These are phyloP conservation scores for Beauveria brongniartii DNA, from an alignment of 2,329 filamentous ascomycete species.

Conservation along the genomic window DNA sequence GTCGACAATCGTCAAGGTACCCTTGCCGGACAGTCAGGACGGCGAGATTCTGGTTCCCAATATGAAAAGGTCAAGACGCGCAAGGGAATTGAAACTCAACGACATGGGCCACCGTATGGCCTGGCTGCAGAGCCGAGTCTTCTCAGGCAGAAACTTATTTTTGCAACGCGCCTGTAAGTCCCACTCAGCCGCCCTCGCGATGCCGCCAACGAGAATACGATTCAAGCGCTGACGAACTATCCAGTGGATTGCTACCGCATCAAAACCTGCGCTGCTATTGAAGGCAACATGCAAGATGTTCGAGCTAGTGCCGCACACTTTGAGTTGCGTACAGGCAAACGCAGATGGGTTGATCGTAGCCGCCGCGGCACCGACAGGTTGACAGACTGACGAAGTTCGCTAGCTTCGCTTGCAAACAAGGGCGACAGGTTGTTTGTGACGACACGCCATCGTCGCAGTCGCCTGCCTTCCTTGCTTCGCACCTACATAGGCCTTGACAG, in stretches of 20 bases:
- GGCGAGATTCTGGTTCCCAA: slow-evolving; percentile 67
- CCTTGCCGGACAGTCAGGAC: slow-evolving; percentile 59
- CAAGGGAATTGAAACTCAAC: slow-evolving; percentile 83
- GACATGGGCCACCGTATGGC: slow-evolving; percentile 93
- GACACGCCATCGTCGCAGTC: too few relatives aligned
- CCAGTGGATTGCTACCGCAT: slow-evolving; percentile 89
- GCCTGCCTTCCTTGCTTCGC: too few relatives aligned
- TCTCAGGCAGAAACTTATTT: slow-evolving; percentile 78
- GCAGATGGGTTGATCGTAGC: slow-evolving; percentile 58
- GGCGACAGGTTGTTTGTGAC: too few relatives aligned
- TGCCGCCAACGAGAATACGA: not conserved
- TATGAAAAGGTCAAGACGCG: slow-evolving; percentile 59
- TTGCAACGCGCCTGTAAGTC: slow-evolving; percentile 83
- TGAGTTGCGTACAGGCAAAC: slow-evolving; percentile 81
- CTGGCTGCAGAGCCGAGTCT: slow-evolving; percentile 90
- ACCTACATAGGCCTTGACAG: too few relatives aligned
- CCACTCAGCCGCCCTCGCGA: not conserved
- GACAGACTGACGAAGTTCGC: not conserved
- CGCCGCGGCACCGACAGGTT: slow-evolving; percentile 18
- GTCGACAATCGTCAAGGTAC: slow-evolving; percentile 49
- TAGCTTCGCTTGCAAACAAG: not conserved
- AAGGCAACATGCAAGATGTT: slow-evolving; percentile 69
- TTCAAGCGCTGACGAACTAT: slow-evolving; percentile 10
- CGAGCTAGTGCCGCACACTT: slow-evolving; percentile 72
- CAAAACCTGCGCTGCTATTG: slow-evolving; percentile 78